Evolutionary conservation across 805 yeast species (phyloP), one percentile per base, ranked within the genome.

Genomic region (Wickerhamiella bombiphila): DNA sequence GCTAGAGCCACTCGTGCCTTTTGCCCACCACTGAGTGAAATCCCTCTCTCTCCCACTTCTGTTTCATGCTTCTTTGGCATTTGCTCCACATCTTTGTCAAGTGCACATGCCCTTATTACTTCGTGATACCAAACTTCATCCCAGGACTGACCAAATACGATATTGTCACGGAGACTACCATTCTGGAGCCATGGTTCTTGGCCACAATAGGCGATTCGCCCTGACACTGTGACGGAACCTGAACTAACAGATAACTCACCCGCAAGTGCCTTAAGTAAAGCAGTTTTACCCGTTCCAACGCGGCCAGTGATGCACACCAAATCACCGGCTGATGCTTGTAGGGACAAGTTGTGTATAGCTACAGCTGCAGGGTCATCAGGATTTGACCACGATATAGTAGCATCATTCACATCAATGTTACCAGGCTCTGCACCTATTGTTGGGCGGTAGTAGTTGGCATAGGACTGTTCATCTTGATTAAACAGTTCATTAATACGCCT

Each of bases 131-230:
- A 66, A 2, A 57, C 51, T 36, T 64, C 59, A 39, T 75, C 71
- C 40, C 53, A 73, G 14, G 68, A 68, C 15, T 53, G 43, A 13
- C 93, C 93, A 58, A 81, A 82, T 11, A 66, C 36, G 38, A 81
- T 80, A 51, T 81, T 81, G 14, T 78, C 83, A 50, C 70, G 69
- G 4, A 91, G 88, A 3, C 93, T 68, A 25, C 94, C 97, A 55
- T 91, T 91, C 80, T 85, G 79, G 45, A 91, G 85, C 98, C 98
- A 91, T 1, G 98, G 93, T 29, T 80, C 75, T 6, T 82, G 82
- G 38, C 94, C 76, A 30, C 80, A 94, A 56, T 86, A 88, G 0
- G 96, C 96, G 25, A 81, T 65, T 34, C 70, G 66, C 30, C 96
- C 97, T 53, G 70, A 76, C 8, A 77, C 70, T 14, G 64, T 63